A percentile compares a stretch with the other conserved stretches of the same genome.
Conservation (phyloP, 2,329 filamentous ascomycete genomes). For the Chaetomiaceae sp. region DNA sequence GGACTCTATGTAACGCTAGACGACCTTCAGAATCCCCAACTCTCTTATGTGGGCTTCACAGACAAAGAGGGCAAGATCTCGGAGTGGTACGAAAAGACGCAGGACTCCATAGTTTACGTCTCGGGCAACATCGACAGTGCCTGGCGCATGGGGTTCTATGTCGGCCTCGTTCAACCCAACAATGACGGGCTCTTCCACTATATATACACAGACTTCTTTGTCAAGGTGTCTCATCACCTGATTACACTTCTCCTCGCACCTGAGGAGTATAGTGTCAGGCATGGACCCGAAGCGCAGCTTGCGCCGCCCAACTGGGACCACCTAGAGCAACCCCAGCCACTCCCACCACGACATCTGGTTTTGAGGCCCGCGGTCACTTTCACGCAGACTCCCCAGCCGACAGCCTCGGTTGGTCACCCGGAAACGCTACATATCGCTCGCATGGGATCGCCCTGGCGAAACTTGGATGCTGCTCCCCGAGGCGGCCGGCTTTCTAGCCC, state of each 20-base stretch:
- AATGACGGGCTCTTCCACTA: neutral
- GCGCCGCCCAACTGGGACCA: neutral
- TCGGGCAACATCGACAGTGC: neutral
- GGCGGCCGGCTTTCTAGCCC: neutral
- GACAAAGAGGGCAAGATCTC: neutral
- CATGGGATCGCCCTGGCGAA: neutral
- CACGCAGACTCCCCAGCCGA: neutral
- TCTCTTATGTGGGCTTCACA: neutral
- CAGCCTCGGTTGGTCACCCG: too few species aligned
- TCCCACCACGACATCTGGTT: neutral
- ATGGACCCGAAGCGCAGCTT: neutral
- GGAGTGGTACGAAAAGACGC: neutral
- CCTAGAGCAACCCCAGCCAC: neutral
- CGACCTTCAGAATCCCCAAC: neutral
- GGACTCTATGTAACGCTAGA: neutral
- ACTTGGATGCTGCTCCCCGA: neutral
- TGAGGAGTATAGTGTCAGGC: neutral
- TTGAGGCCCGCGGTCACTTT: neutral
- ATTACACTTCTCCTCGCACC: neutral
- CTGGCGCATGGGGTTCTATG: neutral
- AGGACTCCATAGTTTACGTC: neutral
- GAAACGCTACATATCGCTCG: too few species aligned
- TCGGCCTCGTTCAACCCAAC: neutral
- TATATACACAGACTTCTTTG: neutral
- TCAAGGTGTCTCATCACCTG: neutral